phyloP scores from a whole-genome alignment of 192 early-diverging fungal species.

The Entomortierella beljakovae region DNA sequence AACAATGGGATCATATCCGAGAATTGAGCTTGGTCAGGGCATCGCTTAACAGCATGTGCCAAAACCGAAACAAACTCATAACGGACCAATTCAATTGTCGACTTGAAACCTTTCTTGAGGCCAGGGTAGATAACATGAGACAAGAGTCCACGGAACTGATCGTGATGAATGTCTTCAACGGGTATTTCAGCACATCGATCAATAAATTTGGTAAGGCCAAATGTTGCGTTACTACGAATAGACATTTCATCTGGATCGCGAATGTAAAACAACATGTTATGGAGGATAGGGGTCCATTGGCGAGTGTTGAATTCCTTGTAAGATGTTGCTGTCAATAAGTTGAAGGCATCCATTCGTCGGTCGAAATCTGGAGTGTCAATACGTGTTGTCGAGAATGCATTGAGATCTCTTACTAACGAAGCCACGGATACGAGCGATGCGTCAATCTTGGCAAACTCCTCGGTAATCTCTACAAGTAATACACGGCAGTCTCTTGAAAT shows the following conservation, averaged over 20 bases:
- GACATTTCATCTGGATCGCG: slow-evolving; percentile 90
- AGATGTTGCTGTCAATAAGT: slow-evolving; percentile 73
- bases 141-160: slow-evolving; percentile 63
- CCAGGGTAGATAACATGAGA: slow-evolving; percentile 75
- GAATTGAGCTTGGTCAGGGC: slow-evolving; percentile 69
- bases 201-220: slow-evolving; percentile 80
- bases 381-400: slow-evolving; percentile 77
- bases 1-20: slow-evolving; percentile 72
- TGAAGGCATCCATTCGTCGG: slow-evolving; percentile 81
- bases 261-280: slow-evolving; percentile 87
- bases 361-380: slow-evolving; percentile 94
- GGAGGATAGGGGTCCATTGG: slow-evolving; percentile 92
- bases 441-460: slow-evolving; percentile 72
- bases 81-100: slow-evolving; percentile 68
- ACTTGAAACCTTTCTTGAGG: slow-evolving; percentile 75
- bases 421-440: slow-evolving; percentile 61
- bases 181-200: slow-evolving; percentile 58
- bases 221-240: slow-evolving; percentile 84
- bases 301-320: slow-evolving; percentile 71
- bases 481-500: slow-evolving; percentile 71
- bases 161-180: slow-evolving; percentile 28
- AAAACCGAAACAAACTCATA: slow-evolving; percentile 78
- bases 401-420: slow-evolving; percentile 76
- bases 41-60: slow-evolving; percentile 68
- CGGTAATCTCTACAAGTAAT: slow-evolving; percentile 72